Base-by-base conservation (phyloP, 495 filamentous ascomycete species). In the Polyplosphaeria fusca region DNA sequence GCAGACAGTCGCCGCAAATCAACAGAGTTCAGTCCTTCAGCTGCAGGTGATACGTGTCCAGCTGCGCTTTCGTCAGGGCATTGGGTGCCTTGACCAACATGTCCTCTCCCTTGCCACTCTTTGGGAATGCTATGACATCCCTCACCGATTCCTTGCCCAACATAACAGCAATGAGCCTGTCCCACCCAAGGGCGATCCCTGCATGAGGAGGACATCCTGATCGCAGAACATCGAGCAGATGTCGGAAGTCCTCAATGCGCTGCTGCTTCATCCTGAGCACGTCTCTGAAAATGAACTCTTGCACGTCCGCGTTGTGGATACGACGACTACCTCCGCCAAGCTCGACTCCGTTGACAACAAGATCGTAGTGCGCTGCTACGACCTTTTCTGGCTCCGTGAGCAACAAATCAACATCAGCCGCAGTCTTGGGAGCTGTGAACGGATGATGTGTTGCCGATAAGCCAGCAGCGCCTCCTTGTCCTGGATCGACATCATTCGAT, bases 171-270 rank as follows among this genome's bases (percentile, higher is more conserved):
- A 93, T 75, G 26, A 97, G 73, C 32, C 93, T 82, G 66, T 98
- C 93, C 65, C 95, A 95, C 0, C 93, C 93, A 14, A 98, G 72
- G 0, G 93, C 93, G 41, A 98, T 82, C 0, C 93, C 93, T 0
- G 93, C 92, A 71, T 98, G 93, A 0, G 93, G 93, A n/a, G 93
- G 94, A 79, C 93, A 98, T 3, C 93, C 93, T 0, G 89, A 84
- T 5, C 82, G 71, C 5, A 98, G 79, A 0, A 89, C 90, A 47
- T 88, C 79, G 7, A 97, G 76, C 2, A 98, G 77, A 69, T 96
- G 93, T 3, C 78, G 76, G 67, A 97, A 97, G 40, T 94, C 84
- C 1, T 73, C 71, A 5, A 96, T 64, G 14, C 87, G 81, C 51
- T 82, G 77, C 2, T 61, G 47, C 23, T 61, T 65, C 66, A 79